Evolutionary conservation across 1,284 basidiomycete genomes (phyloP).

Genomic region (Ustilago loliicola): DNA sequence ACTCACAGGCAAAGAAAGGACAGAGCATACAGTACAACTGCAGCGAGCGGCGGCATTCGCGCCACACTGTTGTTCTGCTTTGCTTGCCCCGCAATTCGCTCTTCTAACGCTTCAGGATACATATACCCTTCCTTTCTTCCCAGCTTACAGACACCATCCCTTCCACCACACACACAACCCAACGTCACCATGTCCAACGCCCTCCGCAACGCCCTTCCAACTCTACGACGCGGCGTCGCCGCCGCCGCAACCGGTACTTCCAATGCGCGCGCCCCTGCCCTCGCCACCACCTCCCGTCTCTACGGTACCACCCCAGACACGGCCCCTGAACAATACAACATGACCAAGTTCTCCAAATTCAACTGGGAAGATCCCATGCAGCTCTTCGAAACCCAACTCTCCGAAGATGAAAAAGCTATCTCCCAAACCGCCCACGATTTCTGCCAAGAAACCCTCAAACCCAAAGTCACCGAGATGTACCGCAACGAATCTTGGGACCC

Average conservation of each 20-base stretch:
- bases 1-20: too few relatives aligned
- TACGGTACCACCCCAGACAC: slow-evolving; percentile 51
- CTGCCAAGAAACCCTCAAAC: slow-evolving; percentile 86
- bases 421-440: slow-evolving; percentile 86
- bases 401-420: slow-evolving; percentile 90
- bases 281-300: slow-evolving; percentile 14
- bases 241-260: slow-evolving; percentile 12
- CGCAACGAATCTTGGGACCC: slow-evolving; percentile 86
- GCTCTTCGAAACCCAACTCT: slow-evolving; percentile 73
- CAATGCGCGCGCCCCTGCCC: slow-evolving; percentile 10
- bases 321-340: slow-evolving; percentile 47
- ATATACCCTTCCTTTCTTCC: slow-evolving; percentile 12
- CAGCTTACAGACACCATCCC: slow-evolving; percentile 1
- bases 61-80: not conserved
- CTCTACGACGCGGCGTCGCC: slow-evolving; percentile 23
- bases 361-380: slow-evolving; percentile 76
- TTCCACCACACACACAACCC: not conserved
- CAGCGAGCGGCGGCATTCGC: not conserved
- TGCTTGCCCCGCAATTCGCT: slow-evolving; percentile 6
- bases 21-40: not conserved
- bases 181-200: slow-evolving; percentile 45
- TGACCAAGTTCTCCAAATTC: slow-evolving; percentile 74
- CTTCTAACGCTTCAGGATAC: not conserved
- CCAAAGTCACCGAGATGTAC: slow-evolving; percentile 87
- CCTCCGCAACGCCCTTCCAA: slow-evolving; percentile 36